A percentile compares a stretch with the other conserved stretches of the same genome.
These are phyloP conservation scores for Cephalotrichum gorgonifer DNA, from an alignment of 2,329 filamentous ascomycete species.

Conservation along the genomic window DNA sequence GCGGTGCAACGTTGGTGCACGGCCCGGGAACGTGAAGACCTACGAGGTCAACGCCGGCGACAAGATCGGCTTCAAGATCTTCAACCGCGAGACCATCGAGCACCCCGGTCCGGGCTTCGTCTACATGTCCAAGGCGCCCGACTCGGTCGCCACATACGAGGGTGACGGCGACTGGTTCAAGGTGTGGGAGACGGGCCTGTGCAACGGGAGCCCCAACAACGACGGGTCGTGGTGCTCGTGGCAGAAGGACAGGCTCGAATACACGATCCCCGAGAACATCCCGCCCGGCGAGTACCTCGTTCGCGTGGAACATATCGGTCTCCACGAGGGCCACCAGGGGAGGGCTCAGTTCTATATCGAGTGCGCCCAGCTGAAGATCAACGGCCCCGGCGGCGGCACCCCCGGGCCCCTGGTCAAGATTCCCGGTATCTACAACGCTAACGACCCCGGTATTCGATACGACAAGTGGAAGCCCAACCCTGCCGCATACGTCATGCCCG, in stretches of 20 bases:
- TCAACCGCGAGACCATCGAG: constrained; percentile 37
- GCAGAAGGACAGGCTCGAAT: constrained; percentile 28
- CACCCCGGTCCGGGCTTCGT: constrained; percentile 30
- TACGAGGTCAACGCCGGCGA: constrained; percentile 36
- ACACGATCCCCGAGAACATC: constrained; percentile 27
- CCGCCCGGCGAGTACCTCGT: constrained; percentile 33
- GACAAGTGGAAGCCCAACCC: constrained; percentile 8
- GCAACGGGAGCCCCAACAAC: constrained; percentile 14
- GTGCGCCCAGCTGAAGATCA: constrained; percentile 29
- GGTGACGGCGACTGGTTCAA: constrained; percentile 32
- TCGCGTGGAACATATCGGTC: constrained; percentile 33
- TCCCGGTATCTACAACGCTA: constrained; percentile 21
- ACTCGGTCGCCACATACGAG: constrained; percentile 30
- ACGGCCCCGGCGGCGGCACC: constrained; percentile 23
- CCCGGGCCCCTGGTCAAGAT: constrained; percentile 27
- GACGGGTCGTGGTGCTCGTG: constrained; percentile 19
- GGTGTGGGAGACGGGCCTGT: constrained; percentile 22
- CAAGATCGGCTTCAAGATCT: constrained; percentile 38
- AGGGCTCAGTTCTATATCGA: constrained; percentile 27
- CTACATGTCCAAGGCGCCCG: constrained; percentile 32
- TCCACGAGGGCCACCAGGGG: constrained; percentile 21
- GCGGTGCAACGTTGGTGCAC: constrained; percentile 32
- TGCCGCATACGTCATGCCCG: constrained; percentile 8
- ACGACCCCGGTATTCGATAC: constrained; percentile 9
- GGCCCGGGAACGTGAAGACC: constrained; percentile 25